Evolutionary conservation across 495 filamentous ascomycete genomes (phyloP), one percentile per base, ranked within the genome.

Genomic region (Friedmanniomyces simplex): DNA sequence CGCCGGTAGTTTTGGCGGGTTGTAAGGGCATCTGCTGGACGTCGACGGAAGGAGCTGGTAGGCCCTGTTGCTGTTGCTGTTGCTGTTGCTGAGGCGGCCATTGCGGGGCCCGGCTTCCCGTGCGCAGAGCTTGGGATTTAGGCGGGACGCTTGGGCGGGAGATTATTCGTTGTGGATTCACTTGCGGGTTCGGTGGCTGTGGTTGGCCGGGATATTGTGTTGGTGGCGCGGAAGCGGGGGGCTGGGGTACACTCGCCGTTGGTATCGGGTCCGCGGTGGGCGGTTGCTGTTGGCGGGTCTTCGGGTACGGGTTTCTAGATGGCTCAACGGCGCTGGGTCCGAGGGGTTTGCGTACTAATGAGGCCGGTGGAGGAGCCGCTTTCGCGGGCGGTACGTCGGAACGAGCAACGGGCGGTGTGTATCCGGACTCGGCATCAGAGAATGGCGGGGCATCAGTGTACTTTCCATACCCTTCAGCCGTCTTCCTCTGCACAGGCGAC

Each of bases 381-480:
- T 22, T 39, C 28, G 24, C 22, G 10, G 51, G 11, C 20, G 18
- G 34, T 22, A 18, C 22, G 11, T 55, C 46, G 4, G 28, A 30
- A 24, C n/a, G n/a, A 41, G n/a, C 25, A 1, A 20, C 25, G 26
- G 57, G 60, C 37, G 25, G 36, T 60, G 37, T 24, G 41, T 16
- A 18, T 53, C 61, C 47, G 60, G 47, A 12, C 2, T 10, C 4
- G 12, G 14, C 43, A 12, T 28, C 22, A 46, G 13, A n/a, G n/a
- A n/a, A 2, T 14, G 21, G 18, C 10, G 39, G 12, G 14, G 59
- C 42, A 26, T 91, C 85, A 6, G 89, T 86, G 68, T 81, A 96
- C 50, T 80, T 82, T 13, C 93, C 93, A 69, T 96, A 97, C 8
- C 90, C 93, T 57, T 89, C 82, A 2, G 89, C 89, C 1, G 89